These are phyloP conservation scores for Candida coquimbonensis DNA, from an alignment of 805 yeast genomes.

Conservation along the genomic window DNA sequence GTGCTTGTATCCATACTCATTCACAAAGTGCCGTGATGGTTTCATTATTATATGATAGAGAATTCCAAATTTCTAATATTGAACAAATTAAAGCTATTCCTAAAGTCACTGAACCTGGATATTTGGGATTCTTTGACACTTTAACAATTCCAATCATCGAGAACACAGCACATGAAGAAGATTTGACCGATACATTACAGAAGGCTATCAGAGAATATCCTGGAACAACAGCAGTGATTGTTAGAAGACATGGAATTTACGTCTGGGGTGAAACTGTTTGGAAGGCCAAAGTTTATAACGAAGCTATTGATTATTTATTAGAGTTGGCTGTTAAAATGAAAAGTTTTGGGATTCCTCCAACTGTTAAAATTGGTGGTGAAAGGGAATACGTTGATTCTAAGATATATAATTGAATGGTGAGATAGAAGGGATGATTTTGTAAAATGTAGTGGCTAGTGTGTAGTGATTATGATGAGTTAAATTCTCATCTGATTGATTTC, in stretches of 20 bases:
- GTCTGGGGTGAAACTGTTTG: constrained; percentile 95
- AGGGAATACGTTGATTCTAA: constrained; percentile 20
- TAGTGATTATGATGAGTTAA: no score
- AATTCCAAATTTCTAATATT: constrained; percentile 68
- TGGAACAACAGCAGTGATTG: constrained; percentile 75
- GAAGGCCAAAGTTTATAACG: constrained; percentile 91
- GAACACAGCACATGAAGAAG: constrained; percentile 84
- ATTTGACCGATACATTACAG: constrained; percentile 59
- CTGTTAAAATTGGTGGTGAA: constrained; percentile 28
- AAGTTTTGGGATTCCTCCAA: constrained; percentile 55
- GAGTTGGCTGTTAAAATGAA: constrained; percentile 83
- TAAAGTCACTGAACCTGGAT: constrained; percentile 39
- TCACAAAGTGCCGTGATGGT: constrained; percentile 84
- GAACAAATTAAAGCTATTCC: constrained; percentile 95
- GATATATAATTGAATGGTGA: constrained; percentile 13
- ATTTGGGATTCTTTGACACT: constrained; percentile 65
- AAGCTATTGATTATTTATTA: constrained; percentile 83
- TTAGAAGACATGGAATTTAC: constrained; percentile 88
- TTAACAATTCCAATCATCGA: constrained; percentile 85
- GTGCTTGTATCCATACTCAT: constrained; percentile 93
- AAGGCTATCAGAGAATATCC: constrained; percentile 67
- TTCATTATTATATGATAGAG: constrained; percentile 60
- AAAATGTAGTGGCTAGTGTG: no score
- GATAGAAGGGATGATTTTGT: no score
- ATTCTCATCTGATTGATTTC: constrained; percentile 10